Percentiles rank a stretch among this genome's conserved stretches.
phyloP scores from a whole-genome alignment of 352 stramenopile species.

The Phytophthora lateralis region DNA sequence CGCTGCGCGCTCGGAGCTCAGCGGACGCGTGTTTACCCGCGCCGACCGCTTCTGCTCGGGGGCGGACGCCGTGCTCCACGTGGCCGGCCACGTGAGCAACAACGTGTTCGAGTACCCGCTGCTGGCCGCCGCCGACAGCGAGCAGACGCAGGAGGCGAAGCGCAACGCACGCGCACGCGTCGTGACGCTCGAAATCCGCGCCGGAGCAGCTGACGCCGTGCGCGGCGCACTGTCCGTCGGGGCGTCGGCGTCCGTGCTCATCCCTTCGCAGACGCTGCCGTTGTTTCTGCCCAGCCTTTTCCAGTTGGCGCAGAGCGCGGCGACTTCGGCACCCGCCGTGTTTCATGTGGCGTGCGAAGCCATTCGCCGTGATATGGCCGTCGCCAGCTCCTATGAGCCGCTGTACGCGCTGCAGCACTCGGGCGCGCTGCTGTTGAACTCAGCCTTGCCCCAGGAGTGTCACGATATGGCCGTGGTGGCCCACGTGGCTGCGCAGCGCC shows the following conservation, averaged over 20 bases:
- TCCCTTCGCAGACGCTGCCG: slow-evolving; percentile 76
- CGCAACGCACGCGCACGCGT: slow-evolving; percentile 48
- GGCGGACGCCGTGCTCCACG: slow-evolving; percentile 55
- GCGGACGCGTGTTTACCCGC: slow-evolving; percentile 41
- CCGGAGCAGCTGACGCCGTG: slow-evolving; percentile 58
- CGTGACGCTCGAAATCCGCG: slow-evolving; percentile 65
- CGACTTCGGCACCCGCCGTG: slow-evolving; percentile 40
- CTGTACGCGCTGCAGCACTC: slow-evolving; percentile 75
- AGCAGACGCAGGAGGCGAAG: slow-evolving; percentile 15
- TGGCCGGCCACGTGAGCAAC: slow-evolving; percentile 60
- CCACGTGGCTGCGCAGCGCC: slow-evolving; percentile 64
- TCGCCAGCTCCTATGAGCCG: slow-evolving; percentile 66
- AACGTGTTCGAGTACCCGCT: slow-evolving; percentile 74
- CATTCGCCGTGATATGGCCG: slow-evolving; percentile 57
- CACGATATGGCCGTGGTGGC: slow-evolving; percentile 82
- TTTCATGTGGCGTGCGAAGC: slow-evolving; percentile 71
- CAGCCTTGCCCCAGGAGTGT: slow-evolving; percentile 68
- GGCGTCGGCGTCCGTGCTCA: slow-evolving; percentile 50
- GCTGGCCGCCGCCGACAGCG: slow-evolving; percentile 27
- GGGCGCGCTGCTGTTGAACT: slow-evolving; percentile 75
- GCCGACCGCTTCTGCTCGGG: slow-evolving; percentile 61
- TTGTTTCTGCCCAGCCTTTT: slow-evolving; percentile 79
- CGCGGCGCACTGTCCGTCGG: slow-evolving; percentile 65
- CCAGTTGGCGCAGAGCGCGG: slow-evolving; percentile 48
- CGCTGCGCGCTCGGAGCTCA: slow-evolving; percentile 26